Percentiles rank a stretch among this genome's conserved stretches.
Conservation (phyloP, 2,329 filamentous ascomycete genomes). For the Cordyceps farinosa region DNA sequence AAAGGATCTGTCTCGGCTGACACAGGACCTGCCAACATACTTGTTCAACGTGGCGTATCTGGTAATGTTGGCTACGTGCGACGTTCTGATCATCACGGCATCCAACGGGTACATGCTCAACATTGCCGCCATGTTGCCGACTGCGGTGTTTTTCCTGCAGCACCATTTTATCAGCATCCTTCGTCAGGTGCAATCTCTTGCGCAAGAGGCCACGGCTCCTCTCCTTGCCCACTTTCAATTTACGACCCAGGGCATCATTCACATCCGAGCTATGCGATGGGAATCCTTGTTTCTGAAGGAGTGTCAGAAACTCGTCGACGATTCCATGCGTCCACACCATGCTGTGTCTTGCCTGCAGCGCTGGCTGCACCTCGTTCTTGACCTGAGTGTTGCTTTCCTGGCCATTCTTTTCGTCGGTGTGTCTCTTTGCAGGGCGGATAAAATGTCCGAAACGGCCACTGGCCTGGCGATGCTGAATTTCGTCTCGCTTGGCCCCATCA, state of each 20-base stretch:
- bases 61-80: slow-evolving; percentile 21
- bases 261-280: slow-evolving; percentile 54
- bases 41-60: slow-evolving; percentile 22
- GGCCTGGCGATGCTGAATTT: slow-evolving; percentile 19
- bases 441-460: slow-evolving; percentile 8
- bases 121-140: slow-evolving; percentile 24
- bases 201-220: slow-evolving; percentile 33
- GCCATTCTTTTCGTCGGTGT: slow-evolving; percentile 44
- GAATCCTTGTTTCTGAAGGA: slow-evolving; percentile 37
- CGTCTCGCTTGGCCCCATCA: slow-evolving; percentile 24
- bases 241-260: slow-evolving; percentile 41
- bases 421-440: slow-evolving; percentile 29
- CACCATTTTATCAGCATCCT: slow-evolving; percentile 33
- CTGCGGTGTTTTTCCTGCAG: slow-evolving; percentile 28
- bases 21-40: slow-evolving; percentile 23
- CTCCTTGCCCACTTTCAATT: slow-evolving; percentile 39
- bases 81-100: slow-evolving; percentile 20
- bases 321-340: slow-evolving; percentile 52
- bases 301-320: slow-evolving; percentile 45
- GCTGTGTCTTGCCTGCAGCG: slow-evolving; percentile 51
- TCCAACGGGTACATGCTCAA: slow-evolving; percentile 29
- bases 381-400: slow-evolving; percentile 43
- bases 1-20: slow-evolving; percentile 27
- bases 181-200: slow-evolving; percentile 33
- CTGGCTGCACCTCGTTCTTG: slow-evolving; percentile 50